Conservation (phyloP, 495 filamentous ascomycete genomes). For the Talaromyces liani region DNA sequence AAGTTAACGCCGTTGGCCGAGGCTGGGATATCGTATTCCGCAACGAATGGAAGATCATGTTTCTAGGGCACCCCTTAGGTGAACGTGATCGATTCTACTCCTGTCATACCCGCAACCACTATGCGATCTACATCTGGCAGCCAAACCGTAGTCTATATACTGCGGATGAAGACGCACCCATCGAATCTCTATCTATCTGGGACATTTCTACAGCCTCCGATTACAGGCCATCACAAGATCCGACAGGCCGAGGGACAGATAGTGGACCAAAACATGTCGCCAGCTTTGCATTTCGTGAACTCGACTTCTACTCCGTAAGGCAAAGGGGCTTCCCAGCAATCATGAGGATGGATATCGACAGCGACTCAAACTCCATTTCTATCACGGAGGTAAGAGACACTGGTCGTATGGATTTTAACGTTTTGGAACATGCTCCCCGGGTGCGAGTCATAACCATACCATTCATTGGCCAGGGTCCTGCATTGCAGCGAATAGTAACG, state of each 20-base stretch:
- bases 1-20: slow-evolving; percentile 26
- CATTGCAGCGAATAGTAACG: slow-evolving; percentile 40
- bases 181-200: slow-evolving; percentile 60
- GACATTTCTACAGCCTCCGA: slow-evolving; percentile 51
- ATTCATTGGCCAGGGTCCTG: slow-evolving; percentile 43
- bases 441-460: slow-evolving; percentile 49
- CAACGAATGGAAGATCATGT: slow-evolving; percentile 66
- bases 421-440: slow-evolving; percentile 32
- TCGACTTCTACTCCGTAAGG: slow-evolving; percentile 50
- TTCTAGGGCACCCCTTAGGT: slow-evolving; percentile 52
- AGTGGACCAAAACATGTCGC: slow-evolving; percentile 45
- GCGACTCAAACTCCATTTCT: slow-evolving; percentile 29
- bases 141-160: slow-evolving; percentile 51
- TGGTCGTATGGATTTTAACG: slow-evolving; percentile 14
- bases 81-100: slow-evolving; percentile 58
- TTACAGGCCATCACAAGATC: slow-evolving; percentile 50
- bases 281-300: slow-evolving; percentile 46
- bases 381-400: slow-evolving; percentile 36
- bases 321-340: slow-evolving; percentile 49
- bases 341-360: slow-evolving; percentile 46
- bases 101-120: slow-evolving; percentile 53
- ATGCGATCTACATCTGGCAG: slow-evolving; percentile 62
- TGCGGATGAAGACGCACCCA: slow-evolving; percentile 48
- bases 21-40: slow-evolving; percentile 46
- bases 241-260: slow-evolving; percentile 28